Conservation (phyloP, 108 stramenopile genomes). For the Parietichytrium sp. region DNA sequence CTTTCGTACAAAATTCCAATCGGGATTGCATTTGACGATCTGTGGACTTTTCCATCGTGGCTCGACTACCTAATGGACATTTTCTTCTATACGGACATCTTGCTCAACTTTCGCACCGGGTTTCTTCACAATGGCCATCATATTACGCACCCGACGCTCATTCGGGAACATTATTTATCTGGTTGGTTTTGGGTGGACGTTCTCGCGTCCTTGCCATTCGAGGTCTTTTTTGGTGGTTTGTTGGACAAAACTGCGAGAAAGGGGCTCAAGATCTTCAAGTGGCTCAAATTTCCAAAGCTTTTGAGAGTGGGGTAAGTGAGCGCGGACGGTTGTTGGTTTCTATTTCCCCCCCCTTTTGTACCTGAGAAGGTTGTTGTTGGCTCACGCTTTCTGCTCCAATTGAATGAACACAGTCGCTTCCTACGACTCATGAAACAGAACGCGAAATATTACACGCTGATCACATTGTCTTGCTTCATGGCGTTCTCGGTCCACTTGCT, state of each 20-base stretch:
- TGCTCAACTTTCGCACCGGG: constrained; percentile 12
- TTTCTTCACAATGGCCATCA: neutral
- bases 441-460: neutral
- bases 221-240: neutral
- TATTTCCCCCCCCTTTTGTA: no score
- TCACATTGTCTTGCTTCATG: neutral
- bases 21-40: constrained; percentile 11
- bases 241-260: neutral
- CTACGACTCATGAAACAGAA: constrained; percentile 10
- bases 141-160: neutral
- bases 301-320: no score
- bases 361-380: no score
- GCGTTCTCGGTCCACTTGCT: constrained; percentile 17
- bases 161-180: constrained; percentile 12
- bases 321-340: no score
- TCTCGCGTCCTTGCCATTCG: neutral
- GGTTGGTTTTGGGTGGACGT: constrained; percentile 36
- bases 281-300: constrained; percentile 34
- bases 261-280: constrained; percentile 19
- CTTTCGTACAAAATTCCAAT: constrained; percentile 29
- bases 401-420: neutral
- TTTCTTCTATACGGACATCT: constrained; percentile 9
- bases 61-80: constrained; percentile 9
- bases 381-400: no score
- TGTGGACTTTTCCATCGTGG: neutral